Evolutionary conservation across 805 yeast genomes (phyloP).

Genomic region (Ogataea polymorpha): DNA sequence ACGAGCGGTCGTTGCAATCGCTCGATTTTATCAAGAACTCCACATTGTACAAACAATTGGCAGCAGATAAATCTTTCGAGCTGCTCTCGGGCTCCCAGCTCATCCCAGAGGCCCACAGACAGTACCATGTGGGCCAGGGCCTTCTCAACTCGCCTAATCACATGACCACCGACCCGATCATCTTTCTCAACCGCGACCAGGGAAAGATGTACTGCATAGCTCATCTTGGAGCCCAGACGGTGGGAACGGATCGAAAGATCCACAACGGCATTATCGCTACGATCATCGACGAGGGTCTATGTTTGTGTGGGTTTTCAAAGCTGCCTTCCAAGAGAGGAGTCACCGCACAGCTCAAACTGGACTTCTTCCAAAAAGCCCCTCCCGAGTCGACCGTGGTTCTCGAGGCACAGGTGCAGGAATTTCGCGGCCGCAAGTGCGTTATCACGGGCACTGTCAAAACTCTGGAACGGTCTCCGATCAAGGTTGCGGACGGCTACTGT

Average conservation of each 20-base stretch:
- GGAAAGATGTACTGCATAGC: slow-evolving; percentile 62
- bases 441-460: slow-evolving; percentile 67
- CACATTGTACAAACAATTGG: slow-evolving; percentile 26
- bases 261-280: slow-evolving; percentile 83
- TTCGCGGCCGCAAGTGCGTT: slow-evolving; percentile 77
- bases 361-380: slow-evolving; percentile 58
- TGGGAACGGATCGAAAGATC: slow-evolving; percentile 68
- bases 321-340: slow-evolving; percentile 85
- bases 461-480: slow-evolving; percentile 26
- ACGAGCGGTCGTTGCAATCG: slow-evolving; percentile 27
- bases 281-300: slow-evolving; percentile 77
- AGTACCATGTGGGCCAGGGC: slow-evolving; percentile 69
- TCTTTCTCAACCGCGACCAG: slow-evolving; percentile 48
- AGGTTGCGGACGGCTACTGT: slow-evolving; percentile 59
- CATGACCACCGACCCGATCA: slow-evolving; percentile 73
- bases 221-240: slow-evolving; percentile 64
- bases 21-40: slow-evolving; percentile 27
- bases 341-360: slow-evolving; percentile 70
- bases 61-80: slow-evolving; percentile 24
- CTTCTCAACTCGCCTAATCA: slow-evolving; percentile 63
- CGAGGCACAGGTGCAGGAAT: slow-evolving; percentile 59
- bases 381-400: slow-evolving; percentile 66
- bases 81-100: slow-evolving; percentile 37
- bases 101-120: slow-evolving; percentile 57
- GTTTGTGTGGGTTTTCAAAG: slow-evolving; percentile 79